phyloP scores from a whole-genome alignment of 2,329 filamentous ascomycete species.

The Paecilomyces formosus region DNA sequence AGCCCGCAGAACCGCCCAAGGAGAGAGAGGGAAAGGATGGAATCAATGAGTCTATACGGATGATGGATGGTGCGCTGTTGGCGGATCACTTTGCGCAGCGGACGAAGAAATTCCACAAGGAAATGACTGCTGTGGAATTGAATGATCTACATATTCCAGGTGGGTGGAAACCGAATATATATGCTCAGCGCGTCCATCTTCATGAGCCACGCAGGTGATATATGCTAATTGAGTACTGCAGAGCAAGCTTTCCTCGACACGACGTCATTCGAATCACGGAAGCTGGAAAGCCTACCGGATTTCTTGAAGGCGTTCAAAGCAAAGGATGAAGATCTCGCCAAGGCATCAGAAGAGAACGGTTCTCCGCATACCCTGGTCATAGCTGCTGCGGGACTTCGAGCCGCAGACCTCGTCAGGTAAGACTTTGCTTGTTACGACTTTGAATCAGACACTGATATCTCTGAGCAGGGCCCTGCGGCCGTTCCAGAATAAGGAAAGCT shows the following conservation, averaged over 20 bases:
- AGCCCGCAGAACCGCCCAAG: slow-evolving; percentile 9
- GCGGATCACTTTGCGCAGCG: slow-evolving; percentile 80
- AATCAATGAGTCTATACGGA: slow-evolving; percentile 70
- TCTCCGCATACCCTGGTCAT: slow-evolving; percentile 82
- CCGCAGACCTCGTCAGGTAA: slow-evolving; percentile 73
- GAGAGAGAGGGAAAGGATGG: slow-evolving; percentile 57
- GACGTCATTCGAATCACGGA: slow-evolving; percentile 62
- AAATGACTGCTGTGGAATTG: slow-evolving; percentile 76
- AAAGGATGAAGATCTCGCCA: slow-evolving; percentile 52
- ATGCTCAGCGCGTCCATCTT: background rate
- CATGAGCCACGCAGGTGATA: slow-evolving; percentile 1
- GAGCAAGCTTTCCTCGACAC: slow-evolving; percentile 73
- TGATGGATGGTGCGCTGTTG: slow-evolving; percentile 75
- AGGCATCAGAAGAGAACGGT: slow-evolving; percentile 61
- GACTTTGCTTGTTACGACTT: slow-evolving; percentile 4
- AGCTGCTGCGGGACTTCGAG: slow-evolving; percentile 74
- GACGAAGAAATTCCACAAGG: slow-evolving; percentile 67
- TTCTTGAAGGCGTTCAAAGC: slow-evolving; percentile 62
- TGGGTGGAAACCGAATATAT: slow-evolving; percentile 30
- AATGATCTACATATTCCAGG: slow-evolving; percentile 74
- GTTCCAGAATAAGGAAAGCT: slow-evolving; percentile 70
- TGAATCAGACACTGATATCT: background rate
- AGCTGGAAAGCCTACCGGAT: slow-evolving; percentile 63
- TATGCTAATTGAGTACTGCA: slow-evolving; percentile 23
- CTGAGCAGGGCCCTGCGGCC: slow-evolving; percentile 54